A percentile compares a stretch with the other conserved stretches of the same genome.
These are phyloP conservation scores for Gentiana straminea DNA, from an alignment of 257 asterid genomes.

Conservation along the genomic window DNA sequence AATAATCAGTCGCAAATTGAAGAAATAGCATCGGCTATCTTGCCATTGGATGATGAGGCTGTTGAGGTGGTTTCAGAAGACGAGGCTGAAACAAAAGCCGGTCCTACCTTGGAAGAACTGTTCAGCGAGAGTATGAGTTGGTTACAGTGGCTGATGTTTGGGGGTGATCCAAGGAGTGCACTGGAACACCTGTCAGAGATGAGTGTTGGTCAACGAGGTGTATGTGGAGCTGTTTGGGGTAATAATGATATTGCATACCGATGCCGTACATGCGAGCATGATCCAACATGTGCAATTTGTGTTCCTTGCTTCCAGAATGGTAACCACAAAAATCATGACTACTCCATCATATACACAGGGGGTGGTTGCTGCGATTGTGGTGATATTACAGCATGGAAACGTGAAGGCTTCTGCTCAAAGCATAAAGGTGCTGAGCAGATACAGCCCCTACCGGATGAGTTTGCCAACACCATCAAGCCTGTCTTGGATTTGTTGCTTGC, in stretches of 20 bases:
- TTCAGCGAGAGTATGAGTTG: constrained; percentile 56
- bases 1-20: constrained; percentile 30
- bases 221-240: constrained; percentile 97
- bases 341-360: constrained; percentile 73
- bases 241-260: constrained; percentile 77
- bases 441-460: constrained; percentile 62
- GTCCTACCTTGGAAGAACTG: constrained; percentile 27
- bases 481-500: constrained; percentile 55
- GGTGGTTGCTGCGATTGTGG: constrained; percentile 99
- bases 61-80: constrained; percentile 19
- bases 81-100: constrained; percentile 13
- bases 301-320: constrained; percentile 95
- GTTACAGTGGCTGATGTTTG: constrained; percentile 96
- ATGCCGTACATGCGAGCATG: constrained; percentile 93
- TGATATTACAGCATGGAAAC: constrained; percentile 96
- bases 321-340: constrained; percentile 86
- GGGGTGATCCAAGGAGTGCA: constrained; percentile 57
- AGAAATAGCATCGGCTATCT: constrained; percentile 49
- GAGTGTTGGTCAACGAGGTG: constrained; percentile 61
- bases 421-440: constrained; percentile 89
- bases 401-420: constrained; percentile 87
- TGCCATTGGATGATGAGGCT: constrained; percentile 58
- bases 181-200: constrained; percentile 44
- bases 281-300: constrained; percentile 95
- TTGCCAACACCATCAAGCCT: constrained; percentile 64